Conservation (phyloP, 352 stramenopile genomes). For the Pythium oligandrum region DNA sequence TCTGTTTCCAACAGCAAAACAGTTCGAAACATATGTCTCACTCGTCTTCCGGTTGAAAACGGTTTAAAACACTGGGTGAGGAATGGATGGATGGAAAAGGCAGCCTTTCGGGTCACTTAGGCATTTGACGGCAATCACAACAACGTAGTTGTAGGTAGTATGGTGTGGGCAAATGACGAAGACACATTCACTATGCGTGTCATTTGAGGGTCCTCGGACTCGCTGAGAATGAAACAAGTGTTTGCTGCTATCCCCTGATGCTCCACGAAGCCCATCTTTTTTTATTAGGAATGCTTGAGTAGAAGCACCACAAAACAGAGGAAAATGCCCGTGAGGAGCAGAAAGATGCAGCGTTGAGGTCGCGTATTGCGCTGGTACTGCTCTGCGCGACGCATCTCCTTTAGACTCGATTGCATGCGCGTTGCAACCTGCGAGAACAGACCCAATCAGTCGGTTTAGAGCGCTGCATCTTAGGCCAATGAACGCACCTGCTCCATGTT, state of each 20-base stretch:
- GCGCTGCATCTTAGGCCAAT: too few species aligned
- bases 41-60: too few species aligned
- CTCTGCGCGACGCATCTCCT: slow-evolving; percentile 57
- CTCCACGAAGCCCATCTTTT: slow-evolving; percentile 2
- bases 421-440: slow-evolving; percentile 37
- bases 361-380: slow-evolving; percentile 60
- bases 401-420: slow-evolving; percentile 49
- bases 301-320: slow-evolving; percentile 64
- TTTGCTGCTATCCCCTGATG: slow-evolving; percentile 11
- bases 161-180: slow-evolving; percentile 12
- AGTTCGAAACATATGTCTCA: too few species aligned
- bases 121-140: too few species aligned
- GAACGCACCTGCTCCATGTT: slow-evolving; percentile 76
- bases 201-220: slow-evolving; percentile 32
- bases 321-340: slow-evolving; percentile 55
- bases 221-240: slow-evolving; percentile 35
- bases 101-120: too few species aligned
- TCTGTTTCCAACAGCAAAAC: too few species aligned
- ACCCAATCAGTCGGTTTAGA: too few species aligned
- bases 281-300: slow-evolving; percentile 50
- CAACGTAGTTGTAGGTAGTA: background rate
- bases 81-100: too few species aligned
- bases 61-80: too few species aligned
- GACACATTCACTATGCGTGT: slow-evolving; percentile 38
- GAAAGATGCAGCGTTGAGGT: slow-evolving; percentile 67